A percentile compares a stretch with the other conserved stretches of the same genome.
phyloP scores from a whole-genome alignment of 2,329 filamentous ascomycete species.

The Microdochium trichocladiopsis region DNA sequence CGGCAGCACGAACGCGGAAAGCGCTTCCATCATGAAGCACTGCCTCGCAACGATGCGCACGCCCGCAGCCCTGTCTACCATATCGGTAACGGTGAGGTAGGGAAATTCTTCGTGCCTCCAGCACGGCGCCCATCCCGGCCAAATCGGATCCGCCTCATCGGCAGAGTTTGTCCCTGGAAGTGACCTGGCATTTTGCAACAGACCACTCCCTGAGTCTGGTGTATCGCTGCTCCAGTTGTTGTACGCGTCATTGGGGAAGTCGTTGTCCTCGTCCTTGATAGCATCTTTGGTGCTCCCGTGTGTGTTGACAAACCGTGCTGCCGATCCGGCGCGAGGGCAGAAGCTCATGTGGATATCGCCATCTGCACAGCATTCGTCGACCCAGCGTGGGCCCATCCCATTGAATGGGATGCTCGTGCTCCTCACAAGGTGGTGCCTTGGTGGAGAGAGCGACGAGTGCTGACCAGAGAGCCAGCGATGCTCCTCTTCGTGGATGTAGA shows the following conservation, averaged over 20 bases:
- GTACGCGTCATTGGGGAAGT: slow-evolving; percentile 1
- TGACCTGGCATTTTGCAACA: slow-evolving; percentile 2
- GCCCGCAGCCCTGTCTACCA: slow-evolving; percentile 34
- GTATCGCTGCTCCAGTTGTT: not conserved
- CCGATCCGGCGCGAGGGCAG: slow-evolving; percentile 34
- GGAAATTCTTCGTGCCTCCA: slow-evolving; percentile 49
- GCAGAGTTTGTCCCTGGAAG: not conserved
- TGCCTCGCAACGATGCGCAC: slow-evolving; percentile 36
- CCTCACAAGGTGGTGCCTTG: slow-evolving; percentile 35
- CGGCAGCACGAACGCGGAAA: slow-evolving; percentile 35
- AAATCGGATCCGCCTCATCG: slow-evolving; percentile 6
- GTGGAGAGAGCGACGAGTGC: slow-evolving; percentile 31
- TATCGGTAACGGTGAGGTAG: slow-evolving; percentile 38
- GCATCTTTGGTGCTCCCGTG: slow-evolving; percentile 4
- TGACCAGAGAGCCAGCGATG: slow-evolving; percentile 40
- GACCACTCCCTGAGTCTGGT: not conserved
- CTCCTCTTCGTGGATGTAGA: slow-evolving; percentile 51
- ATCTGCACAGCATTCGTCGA: slow-evolving; percentile 36
- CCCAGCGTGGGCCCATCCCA: slow-evolving; percentile 40
- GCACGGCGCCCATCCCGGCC: slow-evolving; percentile 33
- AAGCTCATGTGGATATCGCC: slow-evolving; percentile 33
- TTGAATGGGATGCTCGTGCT: slow-evolving; percentile 47
- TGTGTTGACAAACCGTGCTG: slow-evolving; percentile 10
- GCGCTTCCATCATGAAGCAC: slow-evolving; percentile 38
- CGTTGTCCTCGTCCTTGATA: not conserved